Conservation (phyloP, 228 moss, liverwort and hornwort species). For the Sphagnum magellanicum region DNA sequence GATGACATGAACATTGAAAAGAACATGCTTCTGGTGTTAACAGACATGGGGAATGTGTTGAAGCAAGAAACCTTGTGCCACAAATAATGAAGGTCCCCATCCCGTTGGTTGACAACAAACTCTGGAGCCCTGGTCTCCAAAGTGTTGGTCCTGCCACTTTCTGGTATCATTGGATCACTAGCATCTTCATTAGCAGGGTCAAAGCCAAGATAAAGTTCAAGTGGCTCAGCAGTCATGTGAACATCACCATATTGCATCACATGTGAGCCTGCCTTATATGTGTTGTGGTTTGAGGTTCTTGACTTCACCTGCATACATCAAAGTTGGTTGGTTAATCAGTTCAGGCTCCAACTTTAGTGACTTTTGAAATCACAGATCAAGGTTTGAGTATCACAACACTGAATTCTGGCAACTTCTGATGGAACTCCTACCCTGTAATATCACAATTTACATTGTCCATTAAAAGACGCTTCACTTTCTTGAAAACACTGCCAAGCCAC, state of each 20-base stretch:
- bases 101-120: conserved; percentile 58
- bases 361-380: neutral
- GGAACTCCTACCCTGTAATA: neutral
- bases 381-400: neutral
- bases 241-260: conserved; percentile 98
- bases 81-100: conserved; percentile 62
- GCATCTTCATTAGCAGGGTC: conserved; percentile 75
- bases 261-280: conserved; percentile 70
- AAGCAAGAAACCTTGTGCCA: conserved; percentile 42
- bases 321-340: neutral
- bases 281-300: conserved; percentile 74
- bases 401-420: neutral
- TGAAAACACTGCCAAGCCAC: neutral
- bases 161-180: conserved; percentile 22
- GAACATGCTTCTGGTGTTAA: neutral
- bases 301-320: conserved; percentile 51
- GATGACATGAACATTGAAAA: neutral
- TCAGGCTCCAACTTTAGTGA: neutral
- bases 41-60: too few species aligned
- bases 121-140: conserved; percentile 10
- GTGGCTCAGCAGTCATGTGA: conserved; percentile 43
- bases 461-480: neutral
- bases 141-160: conserved; percentile 5
- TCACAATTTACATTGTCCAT: neutral
- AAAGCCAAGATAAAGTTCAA: conserved; percentile 66